phyloP scores from a whole-genome alignment of 176 grass and related monocot genomes.

The Typha latifolia region DNA sequence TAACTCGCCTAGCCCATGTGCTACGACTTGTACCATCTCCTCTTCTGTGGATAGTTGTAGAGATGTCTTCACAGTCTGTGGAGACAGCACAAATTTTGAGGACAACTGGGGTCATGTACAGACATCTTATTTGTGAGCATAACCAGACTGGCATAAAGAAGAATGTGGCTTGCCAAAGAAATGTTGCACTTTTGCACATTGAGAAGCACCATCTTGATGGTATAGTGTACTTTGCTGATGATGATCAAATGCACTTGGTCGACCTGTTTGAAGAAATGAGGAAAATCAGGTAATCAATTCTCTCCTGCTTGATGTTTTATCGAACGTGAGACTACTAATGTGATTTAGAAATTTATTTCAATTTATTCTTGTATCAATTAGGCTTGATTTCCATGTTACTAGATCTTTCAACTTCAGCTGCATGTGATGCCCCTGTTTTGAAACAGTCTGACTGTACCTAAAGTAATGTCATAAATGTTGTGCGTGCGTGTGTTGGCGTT shows the following conservation, averaged over 20 bases:
- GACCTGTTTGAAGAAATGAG: conserved; percentile 88
- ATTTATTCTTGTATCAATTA: too few relatives aligned
- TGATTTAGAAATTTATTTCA: too few relatives aligned
- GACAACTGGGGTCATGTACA: conserved; percentile 85
- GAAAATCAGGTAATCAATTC: conserved; percentile 57
- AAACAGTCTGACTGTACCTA: too few relatives aligned
- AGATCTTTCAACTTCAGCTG: too few relatives aligned
- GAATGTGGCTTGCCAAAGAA: conserved; percentile 69
- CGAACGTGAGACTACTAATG: background rate
- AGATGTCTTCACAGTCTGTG: conserved; percentile 52
- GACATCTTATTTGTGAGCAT: conserved; percentile 75
- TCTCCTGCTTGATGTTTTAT: background rate
- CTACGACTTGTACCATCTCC: conserved; percentile 59
- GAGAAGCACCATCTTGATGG: conserved; percentile 94
- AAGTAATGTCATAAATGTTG: too few relatives aligned
- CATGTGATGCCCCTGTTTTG: too few relatives aligned
- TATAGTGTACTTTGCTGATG: conserved; percentile 88
- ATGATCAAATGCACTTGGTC: conserved; percentile 60
- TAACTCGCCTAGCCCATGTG: conserved; percentile 77
- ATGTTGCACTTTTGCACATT: conserved; percentile 77
- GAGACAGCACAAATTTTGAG: conserved; percentile 73
- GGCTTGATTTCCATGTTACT: too few relatives aligned
- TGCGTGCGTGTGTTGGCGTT: too few relatives aligned
- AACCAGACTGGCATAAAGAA: conserved; percentile 55
- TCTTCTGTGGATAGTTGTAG: conserved; percentile 87